Evolutionary conservation across 305 asterid genomes (phyloP).

Genomic region (Plantago lanceolata): DNA sequence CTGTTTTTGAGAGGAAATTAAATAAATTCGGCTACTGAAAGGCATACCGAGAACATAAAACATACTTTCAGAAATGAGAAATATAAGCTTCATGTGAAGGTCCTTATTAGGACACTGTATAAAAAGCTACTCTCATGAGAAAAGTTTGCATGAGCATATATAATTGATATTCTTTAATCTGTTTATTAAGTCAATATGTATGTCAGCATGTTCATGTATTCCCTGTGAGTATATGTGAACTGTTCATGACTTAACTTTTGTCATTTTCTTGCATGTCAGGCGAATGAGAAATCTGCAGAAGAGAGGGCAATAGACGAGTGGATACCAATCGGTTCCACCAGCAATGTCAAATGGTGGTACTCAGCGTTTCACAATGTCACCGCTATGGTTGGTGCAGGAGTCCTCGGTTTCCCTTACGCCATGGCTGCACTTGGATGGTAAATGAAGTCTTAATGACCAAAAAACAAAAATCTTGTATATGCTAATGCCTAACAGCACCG

Average conservation of each 20-base stretch:
- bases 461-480: too few species aligned
- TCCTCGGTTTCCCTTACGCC: constrained; percentile 10
- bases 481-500: background rate
- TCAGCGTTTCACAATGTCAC: constrained; percentile 19
- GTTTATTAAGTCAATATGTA: too few species aligned
- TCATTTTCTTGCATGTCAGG: background rate
- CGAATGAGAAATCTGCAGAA: background rate
- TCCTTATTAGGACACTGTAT: background rate
- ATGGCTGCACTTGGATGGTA: constrained; percentile 8
- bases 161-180: too few species aligned
- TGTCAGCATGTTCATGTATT: background rate
- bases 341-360: constrained; percentile 20
- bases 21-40: background rate
- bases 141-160: background rate
- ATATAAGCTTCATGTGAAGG: background rate
- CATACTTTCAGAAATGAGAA: background rate
- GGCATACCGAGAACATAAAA: background rate
- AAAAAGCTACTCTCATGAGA: background rate
- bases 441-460: background rate
- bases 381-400: constrained; percentile 11
- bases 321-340: constrained; percentile 14
- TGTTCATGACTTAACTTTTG: background rate
- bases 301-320: constrained; percentile 19
- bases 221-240: background rate
- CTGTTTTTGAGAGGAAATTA: background rate